Percentiles rank a stretch among this genome's conserved stretches.
Evolutionary conservation across 2,329 filamentous ascomycete genomes (phyloP).

Genomic region (Didymella segeticola): DNA sequence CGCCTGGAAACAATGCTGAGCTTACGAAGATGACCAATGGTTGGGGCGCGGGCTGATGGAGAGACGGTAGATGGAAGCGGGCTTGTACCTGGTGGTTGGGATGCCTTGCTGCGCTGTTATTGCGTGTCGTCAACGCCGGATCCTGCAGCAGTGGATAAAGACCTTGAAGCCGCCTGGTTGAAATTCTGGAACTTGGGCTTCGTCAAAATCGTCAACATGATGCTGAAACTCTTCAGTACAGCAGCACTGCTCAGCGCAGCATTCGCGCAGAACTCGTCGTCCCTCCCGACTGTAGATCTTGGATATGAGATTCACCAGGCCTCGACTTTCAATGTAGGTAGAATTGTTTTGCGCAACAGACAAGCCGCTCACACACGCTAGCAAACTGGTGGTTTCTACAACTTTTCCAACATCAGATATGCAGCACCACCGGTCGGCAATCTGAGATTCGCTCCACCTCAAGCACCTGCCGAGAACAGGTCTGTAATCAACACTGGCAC

Average conservation of each 20-base stretch:
- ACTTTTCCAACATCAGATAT: conserved; percentile 65
- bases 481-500: conserved; percentile 55
- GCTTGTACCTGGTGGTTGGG: conserved; percentile 2
- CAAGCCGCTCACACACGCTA: conserved; percentile 19
- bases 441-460: conserved; percentile 59
- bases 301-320: conserved; percentile 62
- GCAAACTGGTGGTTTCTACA: conserved; percentile 56
- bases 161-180: neutral
- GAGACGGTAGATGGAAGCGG: neutral
- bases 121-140: conserved; percentile 1
- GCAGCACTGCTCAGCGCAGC: conserved; percentile 32
- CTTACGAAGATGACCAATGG: neutral
- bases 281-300: conserved; percentile 58
- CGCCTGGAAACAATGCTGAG: neutral
- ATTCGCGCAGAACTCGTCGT: conserved; percentile 32
- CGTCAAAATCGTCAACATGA: conserved; percentile 9
- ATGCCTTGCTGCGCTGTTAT: conserved; percentile 6
- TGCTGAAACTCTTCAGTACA: conserved; percentile 30
- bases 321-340: conserved; percentile 52
- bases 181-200: neutral
- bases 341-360: neutral
- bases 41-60: neutral
- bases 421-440: conserved; percentile 61
- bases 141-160: conserved; percentile 3
- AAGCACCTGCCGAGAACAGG: conserved; percentile 52